A percentile compares a stretch with the other conserved stretches of the same genome.
phyloP scores from a whole-genome alignment of 768 basidiomycete genomes.

The Lepiota brunneoincarnata region DNA sequence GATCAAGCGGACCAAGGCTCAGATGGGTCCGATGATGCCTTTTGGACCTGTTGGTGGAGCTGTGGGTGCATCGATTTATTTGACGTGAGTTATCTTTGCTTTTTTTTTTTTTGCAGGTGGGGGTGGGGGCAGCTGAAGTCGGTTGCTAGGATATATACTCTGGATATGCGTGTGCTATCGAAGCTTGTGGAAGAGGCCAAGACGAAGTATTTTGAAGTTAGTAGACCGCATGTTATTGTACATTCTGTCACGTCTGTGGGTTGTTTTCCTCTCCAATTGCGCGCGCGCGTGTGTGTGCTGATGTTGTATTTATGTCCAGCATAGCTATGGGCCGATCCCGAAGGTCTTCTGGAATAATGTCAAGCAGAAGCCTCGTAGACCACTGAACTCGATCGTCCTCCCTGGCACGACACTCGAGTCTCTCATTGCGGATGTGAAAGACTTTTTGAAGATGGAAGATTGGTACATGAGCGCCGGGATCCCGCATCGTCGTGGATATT shows the following conservation, averaged over 20 bases:
- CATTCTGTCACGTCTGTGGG: constrained; percentile 30
- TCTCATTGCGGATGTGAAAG: constrained; percentile 47
- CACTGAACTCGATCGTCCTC: constrained; percentile 52
- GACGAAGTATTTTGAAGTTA: constrained; percentile 30
- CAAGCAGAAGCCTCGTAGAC: constrained; percentile 48
- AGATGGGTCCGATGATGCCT: not conserved
- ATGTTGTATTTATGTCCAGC: constrained; percentile 18
- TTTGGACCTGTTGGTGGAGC: constrained; percentile 11
- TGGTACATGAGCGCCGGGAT: constrained; percentile 60
- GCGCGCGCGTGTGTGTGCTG: too few species aligned
- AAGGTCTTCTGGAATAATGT: constrained; percentile 40
- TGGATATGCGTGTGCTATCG: constrained; percentile 32
- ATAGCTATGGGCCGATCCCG: constrained; percentile 35
- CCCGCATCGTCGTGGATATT: constrained; percentile 54
- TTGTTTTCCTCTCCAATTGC: not conserved
- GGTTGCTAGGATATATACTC: constrained; percentile 35
- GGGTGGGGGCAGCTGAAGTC: constrained; percentile 22
- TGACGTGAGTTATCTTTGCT: constrained; percentile 25
- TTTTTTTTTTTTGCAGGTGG: constrained; percentile 13
- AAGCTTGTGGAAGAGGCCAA: constrained; percentile 34
- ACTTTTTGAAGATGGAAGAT: constrained; percentile 51
- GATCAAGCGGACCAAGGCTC: constrained; percentile 25
- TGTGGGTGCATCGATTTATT: constrained; percentile 20
- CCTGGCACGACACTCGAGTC: constrained; percentile 43
- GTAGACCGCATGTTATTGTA: constrained; percentile 32